phyloP scores from a whole-genome alignment of 2,329 filamentous ascomycete species.

The Aspergillus fructus region DNA sequence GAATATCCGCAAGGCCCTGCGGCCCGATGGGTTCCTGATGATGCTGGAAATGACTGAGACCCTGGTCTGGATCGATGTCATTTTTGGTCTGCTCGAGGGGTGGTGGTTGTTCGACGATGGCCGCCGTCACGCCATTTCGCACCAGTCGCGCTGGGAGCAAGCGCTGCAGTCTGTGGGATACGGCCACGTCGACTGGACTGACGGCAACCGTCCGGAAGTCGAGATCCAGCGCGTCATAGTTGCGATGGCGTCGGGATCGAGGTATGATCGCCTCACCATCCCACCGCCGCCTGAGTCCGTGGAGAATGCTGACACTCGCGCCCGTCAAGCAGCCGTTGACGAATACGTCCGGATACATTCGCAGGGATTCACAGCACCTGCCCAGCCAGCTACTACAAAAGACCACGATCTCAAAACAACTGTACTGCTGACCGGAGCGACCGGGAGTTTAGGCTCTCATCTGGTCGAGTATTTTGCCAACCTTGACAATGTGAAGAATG shows the following conservation, averaged over 20 bases:
- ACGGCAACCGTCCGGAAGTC: slow-evolving; percentile 22
- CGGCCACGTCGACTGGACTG: slow-evolving; percentile 32
- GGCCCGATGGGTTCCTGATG: slow-evolving; percentile 28
- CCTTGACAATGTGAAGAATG: slow-evolving; percentile 27
- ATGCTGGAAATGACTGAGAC: slow-evolving; percentile 30
- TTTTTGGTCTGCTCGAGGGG: slow-evolving; percentile 36
- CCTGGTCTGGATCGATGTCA: slow-evolving; percentile 29
- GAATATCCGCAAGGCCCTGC: slow-evolving; percentile 26
- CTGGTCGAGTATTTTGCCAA: slow-evolving; percentile 36
- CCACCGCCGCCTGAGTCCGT: slow-evolving; percentile 4
- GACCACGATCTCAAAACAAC: background rate
- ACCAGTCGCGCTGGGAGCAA: background rate
- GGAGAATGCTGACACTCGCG: slow-evolving; percentile 12
- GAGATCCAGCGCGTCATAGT: slow-evolving; percentile 21
- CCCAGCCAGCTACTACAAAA: background rate
- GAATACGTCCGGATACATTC: slow-evolving; percentile 27
- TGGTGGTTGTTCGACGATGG: slow-evolving; percentile 40
- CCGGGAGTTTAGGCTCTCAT: slow-evolving; percentile 41
- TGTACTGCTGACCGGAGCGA: slow-evolving; percentile 44
- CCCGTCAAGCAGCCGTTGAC: slow-evolving; percentile 22
- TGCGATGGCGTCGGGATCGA: slow-evolving; percentile 22
- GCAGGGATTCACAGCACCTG: slow-evolving; percentile 16
- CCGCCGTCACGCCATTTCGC: slow-evolving; percentile 25
- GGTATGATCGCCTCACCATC: slow-evolving; percentile 7
- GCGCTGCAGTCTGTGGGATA: slow-evolving; percentile 27